These are phyloP conservation scores for Emmonsiellopsis sp. DNA, from an alignment of 2,329 filamentous ascomycete genomes.

Conservation along the genomic window DNA sequence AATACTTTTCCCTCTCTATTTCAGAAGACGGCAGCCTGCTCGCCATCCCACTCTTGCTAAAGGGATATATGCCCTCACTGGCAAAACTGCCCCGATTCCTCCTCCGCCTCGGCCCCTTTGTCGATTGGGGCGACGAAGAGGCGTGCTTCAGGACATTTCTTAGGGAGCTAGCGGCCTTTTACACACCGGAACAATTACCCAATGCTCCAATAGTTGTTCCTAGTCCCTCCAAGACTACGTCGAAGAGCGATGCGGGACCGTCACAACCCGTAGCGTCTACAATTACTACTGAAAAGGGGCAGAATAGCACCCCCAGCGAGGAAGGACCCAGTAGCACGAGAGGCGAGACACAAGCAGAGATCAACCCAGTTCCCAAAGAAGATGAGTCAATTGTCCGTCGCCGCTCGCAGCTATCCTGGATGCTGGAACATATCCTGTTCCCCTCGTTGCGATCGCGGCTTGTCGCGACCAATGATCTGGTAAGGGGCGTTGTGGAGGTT, in stretches of 20 bases:
- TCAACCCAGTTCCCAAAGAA: conserved; percentile 32
- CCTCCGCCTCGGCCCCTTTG: conserved; percentile 75
- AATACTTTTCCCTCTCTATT: conserved; percentile 87
- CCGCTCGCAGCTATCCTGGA: conserved; percentile 60
- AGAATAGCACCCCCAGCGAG: too few species aligned
- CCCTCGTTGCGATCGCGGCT: conserved; percentile 77
- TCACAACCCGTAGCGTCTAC: too few species aligned
- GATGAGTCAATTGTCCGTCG: conserved; percentile 37
- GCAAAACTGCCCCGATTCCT: conserved; percentile 85
- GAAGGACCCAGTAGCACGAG: too few species aligned
- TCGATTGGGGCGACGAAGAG: conserved; percentile 80
- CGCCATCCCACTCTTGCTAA: conserved; percentile 74
- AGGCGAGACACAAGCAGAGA: too few species aligned
- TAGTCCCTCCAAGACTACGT: not conserved
- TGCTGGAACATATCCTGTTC: conserved; percentile 79
- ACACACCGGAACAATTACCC: conserved; percentile 76
- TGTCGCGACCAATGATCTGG: conserved; percentile 68
- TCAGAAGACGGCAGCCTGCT: conserved; percentile 67
- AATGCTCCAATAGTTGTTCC: conserved; percentile 4
- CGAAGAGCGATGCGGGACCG: not conserved
- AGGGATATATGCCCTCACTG: conserved; percentile 77
- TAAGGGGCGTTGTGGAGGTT: conserved; percentile 73
- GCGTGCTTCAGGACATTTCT: conserved; percentile 77
- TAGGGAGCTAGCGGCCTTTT: conserved; percentile 79
- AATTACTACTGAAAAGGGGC: too few species aligned